A percentile compares a stretch with the other conserved stretches of the same genome.
phyloP scores from a whole-genome alignment of 345 rosid species.

The Anastatica hierochuntica region DNA sequence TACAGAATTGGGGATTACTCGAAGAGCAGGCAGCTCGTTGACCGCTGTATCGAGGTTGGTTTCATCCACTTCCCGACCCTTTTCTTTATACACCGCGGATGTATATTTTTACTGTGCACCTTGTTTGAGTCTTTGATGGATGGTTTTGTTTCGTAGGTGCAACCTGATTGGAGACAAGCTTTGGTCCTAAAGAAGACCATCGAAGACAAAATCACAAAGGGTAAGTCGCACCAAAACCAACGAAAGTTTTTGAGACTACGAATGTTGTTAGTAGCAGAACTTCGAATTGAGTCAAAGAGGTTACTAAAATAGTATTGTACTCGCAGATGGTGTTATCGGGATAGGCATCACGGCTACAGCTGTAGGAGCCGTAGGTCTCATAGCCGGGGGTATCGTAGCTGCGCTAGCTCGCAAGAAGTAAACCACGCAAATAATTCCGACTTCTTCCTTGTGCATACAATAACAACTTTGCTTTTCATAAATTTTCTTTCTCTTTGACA shows the following conservation, averaged over 20 bases:
- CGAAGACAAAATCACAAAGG: slow-evolving; percentile 67
- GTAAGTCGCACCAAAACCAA: too few species aligned
- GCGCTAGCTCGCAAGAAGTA: slow-evolving; percentile 70
- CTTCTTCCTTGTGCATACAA: slow-evolving; percentile 20
- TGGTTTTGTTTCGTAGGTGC: slow-evolving; percentile 37
- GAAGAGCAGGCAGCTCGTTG: slow-evolving; percentile 68
- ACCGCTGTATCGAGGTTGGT: slow-evolving; percentile 33
- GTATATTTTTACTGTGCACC: too few species aligned
- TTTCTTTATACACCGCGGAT: not conserved
- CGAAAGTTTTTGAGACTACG: too few species aligned
- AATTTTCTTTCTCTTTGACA: too few species aligned
- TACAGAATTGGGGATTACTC: slow-evolving; percentile 60
- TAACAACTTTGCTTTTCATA: not conserved
- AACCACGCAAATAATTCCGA: slow-evolving; percentile 14
- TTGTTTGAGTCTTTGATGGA: not conserved
- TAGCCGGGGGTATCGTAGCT: slow-evolving; percentile 80
- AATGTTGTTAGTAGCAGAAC: too few species aligned
- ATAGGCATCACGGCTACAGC: slow-evolving; percentile 84
- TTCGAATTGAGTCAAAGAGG: not conserved
- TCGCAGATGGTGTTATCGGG: slow-evolving; percentile 95
- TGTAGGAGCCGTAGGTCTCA: slow-evolving; percentile 71
- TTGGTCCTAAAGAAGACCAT: slow-evolving; percentile 52
- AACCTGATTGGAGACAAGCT: slow-evolving; percentile 88
- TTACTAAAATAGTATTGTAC: not conserved
- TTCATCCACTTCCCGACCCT: not conserved